phyloP scores from a whole-genome alignment of 495 filamentous ascomycete species.

The Aspergillus hancockii region DNA sequence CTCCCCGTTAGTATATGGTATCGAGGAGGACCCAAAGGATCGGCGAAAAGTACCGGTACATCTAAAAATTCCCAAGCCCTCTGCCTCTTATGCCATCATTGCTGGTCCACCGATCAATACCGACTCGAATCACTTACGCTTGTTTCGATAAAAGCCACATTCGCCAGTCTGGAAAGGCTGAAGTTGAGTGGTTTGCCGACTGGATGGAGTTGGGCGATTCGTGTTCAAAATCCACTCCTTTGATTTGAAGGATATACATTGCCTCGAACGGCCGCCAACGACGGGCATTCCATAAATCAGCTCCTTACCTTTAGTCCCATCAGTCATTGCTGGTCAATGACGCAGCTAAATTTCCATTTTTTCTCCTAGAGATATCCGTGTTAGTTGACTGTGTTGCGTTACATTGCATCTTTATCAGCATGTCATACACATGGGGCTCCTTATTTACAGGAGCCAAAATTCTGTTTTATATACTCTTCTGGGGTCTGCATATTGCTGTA shows the following conservation, averaged over 20 bases:
- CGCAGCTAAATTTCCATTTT: neutral
- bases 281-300: neutral
- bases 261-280: neutral
- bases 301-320: slow-evolving; percentile 2
- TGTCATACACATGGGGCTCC: slow-evolving; percentile 40
- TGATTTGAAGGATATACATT: neutral
- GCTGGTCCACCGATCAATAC: neutral
- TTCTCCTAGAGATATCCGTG: slow-evolving; percentile 8
- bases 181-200: neutral
- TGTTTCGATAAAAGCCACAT: neutral
- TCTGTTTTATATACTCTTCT: slow-evolving; percentile 83
- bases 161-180: neutral
- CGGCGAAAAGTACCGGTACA: neutral
- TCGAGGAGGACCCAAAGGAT: neutral
- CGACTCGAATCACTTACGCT: neutral
- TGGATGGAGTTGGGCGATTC: neutral
- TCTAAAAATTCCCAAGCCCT: neutral
- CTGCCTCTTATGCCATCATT: slow-evolving; percentile 1
- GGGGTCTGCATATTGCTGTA: slow-evolving; percentile 75
- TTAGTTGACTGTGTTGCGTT: slow-evolving; percentile 4
- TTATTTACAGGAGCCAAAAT: slow-evolving; percentile 69
- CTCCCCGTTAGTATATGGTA: neutral
- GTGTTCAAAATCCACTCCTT: neutral
- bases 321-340: slow-evolving; percentile 30
- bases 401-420: slow-evolving; percentile 8